phyloP scores from a whole-genome alignment of 2,329 filamentous ascomycete species.

The Colletotrichum cereale region DNA sequence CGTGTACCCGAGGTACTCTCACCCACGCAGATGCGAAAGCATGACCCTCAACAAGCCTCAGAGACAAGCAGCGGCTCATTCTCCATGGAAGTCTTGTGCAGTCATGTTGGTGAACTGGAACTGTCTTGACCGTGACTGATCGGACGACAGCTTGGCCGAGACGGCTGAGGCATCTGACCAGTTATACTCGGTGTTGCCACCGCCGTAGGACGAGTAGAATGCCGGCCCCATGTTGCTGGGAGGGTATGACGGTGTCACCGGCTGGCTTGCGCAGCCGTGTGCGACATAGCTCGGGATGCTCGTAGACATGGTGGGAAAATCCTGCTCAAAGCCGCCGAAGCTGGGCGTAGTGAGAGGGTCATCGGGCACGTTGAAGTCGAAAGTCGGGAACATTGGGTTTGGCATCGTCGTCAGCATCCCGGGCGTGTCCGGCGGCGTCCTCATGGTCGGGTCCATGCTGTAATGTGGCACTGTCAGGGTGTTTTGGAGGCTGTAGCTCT shows the following conservation, averaged over 20 bases:
- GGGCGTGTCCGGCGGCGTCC: conserved; percentile 67
- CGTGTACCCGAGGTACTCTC: not conserved
- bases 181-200: conserved; percentile 61
- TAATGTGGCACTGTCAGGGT: conserved; percentile 44
- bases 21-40: not conserved
- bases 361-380: conserved; percentile 56
- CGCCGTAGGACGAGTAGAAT: conserved; percentile 52
- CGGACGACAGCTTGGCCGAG: conserved; percentile 51
- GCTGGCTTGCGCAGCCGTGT: conserved; percentile 57
- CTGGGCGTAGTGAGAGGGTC: conserved; percentile 64
- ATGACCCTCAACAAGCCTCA: not conserved
- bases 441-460: conserved; percentile 58
- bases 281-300: conserved; percentile 61
- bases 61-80: conserved; percentile 9
- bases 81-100: conserved; percentile 42
- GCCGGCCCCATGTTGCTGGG: conserved; percentile 56
- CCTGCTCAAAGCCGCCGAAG: conserved; percentile 57
- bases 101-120: conserved; percentile 54
- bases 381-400: conserved; percentile 54
- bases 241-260: conserved; percentile 62
- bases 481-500: conserved; percentile 41
- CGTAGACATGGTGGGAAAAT: conserved; percentile 54
- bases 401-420: conserved; percentile 59
- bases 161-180: conserved; percentile 60
- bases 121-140: conserved; percentile 45